Conservation (phyloP, 768 basidiomycete genomes). For the Termitomyces sp. region DNA sequence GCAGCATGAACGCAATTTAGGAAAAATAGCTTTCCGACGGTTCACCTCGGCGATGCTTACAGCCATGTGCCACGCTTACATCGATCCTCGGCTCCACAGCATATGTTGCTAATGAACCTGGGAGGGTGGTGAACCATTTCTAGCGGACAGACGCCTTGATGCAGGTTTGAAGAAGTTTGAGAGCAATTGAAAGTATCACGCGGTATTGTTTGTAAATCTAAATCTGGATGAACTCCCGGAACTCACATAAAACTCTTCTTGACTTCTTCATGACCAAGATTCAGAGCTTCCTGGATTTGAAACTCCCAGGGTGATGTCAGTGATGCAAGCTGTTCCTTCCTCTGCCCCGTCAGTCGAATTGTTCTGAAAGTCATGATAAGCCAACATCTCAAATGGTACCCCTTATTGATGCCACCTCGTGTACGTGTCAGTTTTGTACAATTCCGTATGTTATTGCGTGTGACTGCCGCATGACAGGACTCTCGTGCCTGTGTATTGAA, state of each 20-base stretch:
- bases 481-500: neutral
- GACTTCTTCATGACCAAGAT: neutral
- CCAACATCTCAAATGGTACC: neutral
- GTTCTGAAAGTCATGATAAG: neutral
- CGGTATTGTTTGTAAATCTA: neutral
- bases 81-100: neutral
- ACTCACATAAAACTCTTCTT: neutral
- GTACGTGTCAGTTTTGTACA: neutral
- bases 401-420: neutral
- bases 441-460: neutral
- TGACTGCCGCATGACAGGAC: neutral
- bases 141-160: neutral
- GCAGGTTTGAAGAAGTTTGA: neutral
- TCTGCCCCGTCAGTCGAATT: neutral
- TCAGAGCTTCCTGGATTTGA: neutral
- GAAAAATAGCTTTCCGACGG: neutral
- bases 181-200: neutral
- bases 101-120: neutral
- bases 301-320: neutral
- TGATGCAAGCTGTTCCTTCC: neutral
- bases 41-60: neutral
- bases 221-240: neutral
- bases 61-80: neutral
- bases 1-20: constrained; percentile 1
- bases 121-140: neutral